Evolutionary conservation across 768 basidiomycete genomes (phyloP).

Genomic region (Terana coerulea): DNA sequence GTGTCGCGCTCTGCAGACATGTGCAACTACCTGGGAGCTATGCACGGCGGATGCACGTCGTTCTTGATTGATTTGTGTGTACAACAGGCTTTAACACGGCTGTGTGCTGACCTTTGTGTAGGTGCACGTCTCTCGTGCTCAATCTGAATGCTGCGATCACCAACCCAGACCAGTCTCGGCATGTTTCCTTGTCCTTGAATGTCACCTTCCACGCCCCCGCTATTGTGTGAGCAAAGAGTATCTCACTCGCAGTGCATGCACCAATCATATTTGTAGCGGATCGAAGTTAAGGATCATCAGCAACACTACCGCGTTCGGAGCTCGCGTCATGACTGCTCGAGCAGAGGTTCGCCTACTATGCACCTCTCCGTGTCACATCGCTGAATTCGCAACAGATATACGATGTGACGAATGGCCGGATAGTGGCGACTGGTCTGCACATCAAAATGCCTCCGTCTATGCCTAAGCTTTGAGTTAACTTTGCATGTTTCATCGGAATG

Average conservation of each 20-base stretch:
- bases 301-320: background rate
- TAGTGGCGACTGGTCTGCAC: conserved; percentile 19
- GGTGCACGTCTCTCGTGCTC: conserved; percentile 2
- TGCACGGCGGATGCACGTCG: conserved; percentile 25
- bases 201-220: conserved; percentile 7
- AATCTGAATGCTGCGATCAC: background rate
- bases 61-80: conserved; percentile 23
- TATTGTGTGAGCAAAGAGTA: background rate
- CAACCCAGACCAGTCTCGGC: background rate
- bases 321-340: conserved; percentile 3
- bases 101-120: background rate
- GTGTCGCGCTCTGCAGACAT: conserved; percentile 17
- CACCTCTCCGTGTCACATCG: background rate
- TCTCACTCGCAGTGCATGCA: background rate
- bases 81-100: background rate
- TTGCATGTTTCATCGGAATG: background rate
- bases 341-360: background rate
- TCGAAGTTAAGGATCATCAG: background rate
- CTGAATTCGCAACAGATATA: background rate
- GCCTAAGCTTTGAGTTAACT: conserved; percentile 8
- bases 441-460: conserved; percentile 18
- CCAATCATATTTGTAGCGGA: conserved; percentile 1
- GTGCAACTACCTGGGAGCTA: conserved; percentile 18
- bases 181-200: conserved; percentile 2
- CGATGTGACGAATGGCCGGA: conserved; percentile 4